A percentile compares a stretch with the other conserved stretches of the same genome.
Conservation (phyloP, 2,329 filamentous ascomycete species). For the Stachybotrys chartarum region DNA sequence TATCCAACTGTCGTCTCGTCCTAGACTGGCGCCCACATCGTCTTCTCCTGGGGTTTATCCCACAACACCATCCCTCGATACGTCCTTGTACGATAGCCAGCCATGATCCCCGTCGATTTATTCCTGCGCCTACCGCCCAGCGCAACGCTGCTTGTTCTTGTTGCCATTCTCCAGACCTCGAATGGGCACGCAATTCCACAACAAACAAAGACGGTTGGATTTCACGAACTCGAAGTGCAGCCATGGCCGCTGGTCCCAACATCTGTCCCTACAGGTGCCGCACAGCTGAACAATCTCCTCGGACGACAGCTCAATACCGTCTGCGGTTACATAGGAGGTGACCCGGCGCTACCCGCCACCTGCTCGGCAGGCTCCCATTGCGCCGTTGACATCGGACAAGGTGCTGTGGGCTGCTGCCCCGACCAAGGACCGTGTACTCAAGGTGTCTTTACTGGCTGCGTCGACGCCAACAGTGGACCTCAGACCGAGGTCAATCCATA, state of each 20-base stretch:
- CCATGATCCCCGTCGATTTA: constrained; percentile 17
- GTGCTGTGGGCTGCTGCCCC: constrained; percentile 50
- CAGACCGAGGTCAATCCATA: constrained; percentile 49
- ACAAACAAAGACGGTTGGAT: constrained; percentile 29
- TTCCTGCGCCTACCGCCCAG: constrained; percentile 29
- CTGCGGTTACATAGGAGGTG: constrained; percentile 50
- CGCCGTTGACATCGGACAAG: constrained; percentile 41
- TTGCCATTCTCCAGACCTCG: constrained; percentile 21
- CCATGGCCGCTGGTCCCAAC: constrained; percentile 32
- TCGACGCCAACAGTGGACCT: constrained; percentile 41
- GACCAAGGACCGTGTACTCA: constrained; percentile 41
- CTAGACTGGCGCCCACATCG: not conserved
- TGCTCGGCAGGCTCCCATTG: constrained; percentile 53
- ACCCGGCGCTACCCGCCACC: constrained; percentile 45
- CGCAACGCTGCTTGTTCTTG: constrained; percentile 25
- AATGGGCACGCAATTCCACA: constrained; percentile 32
- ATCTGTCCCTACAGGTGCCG: constrained; percentile 23
- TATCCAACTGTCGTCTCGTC: not conserved
- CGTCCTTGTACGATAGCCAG: not conserved
- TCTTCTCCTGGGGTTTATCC: not conserved
- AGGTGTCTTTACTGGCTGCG: constrained; percentile 51
- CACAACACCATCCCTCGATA: not conserved
- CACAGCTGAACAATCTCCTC: constrained; percentile 17
- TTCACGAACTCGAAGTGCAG: constrained; percentile 29
- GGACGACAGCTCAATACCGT: constrained; percentile 43